Evolutionary conservation across 257 asterid species (phyloP).

Genomic region (Scutellaria galericulata): DNA sequence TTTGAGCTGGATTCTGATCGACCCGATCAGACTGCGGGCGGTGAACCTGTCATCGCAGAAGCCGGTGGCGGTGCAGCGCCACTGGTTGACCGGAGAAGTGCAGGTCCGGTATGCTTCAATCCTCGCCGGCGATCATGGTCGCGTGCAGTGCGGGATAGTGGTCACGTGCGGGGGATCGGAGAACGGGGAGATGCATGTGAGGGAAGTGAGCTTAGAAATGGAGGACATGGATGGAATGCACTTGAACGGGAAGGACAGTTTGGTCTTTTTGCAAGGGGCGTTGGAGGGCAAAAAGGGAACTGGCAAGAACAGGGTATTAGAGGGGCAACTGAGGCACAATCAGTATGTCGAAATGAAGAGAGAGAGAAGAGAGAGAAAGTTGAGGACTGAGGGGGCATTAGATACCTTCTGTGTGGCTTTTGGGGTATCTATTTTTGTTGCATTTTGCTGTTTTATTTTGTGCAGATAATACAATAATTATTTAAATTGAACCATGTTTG

Average conservation of each 20-base stretch:
- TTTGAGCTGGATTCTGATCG: slow-evolving; percentile 81
- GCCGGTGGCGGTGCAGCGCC: slow-evolving; percentile 72
- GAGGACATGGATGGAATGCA: slow-evolving; percentile 85
- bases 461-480: slow-evolving; percentile 15
- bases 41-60: slow-evolving; percentile 71
- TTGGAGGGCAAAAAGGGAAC: slow-evolving; percentile 71
- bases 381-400: slow-evolving; percentile 64
- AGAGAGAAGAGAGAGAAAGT: slow-evolving; percentile 59
- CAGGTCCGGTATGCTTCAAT: slow-evolving; percentile 65
- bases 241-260: slow-evolving; percentile 79
- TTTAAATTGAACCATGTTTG: too few species aligned
- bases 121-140: slow-evolving; percentile 41
- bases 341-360: slow-evolving; percentile 60
- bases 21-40: slow-evolving; percentile 52
- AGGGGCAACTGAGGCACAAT: slow-evolving; percentile 48
- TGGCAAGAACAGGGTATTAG: slow-evolving; percentile 48
- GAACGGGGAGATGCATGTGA: slow-evolving; percentile 77
- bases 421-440: slow-evolving; percentile 59
- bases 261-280: slow-evolving; percentile 66
- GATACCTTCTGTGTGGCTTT: slow-evolving; percentile 63
- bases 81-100: slow-evolving; percentile 87
- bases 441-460: slow-evolving; percentile 40
- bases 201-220: slow-evolving; percentile 74
- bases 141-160: slow-evolving; percentile 61
- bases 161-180: slow-evolving; percentile 73